These are phyloP conservation scores for Emergomyces africanus DNA, from an alignment of 2,329 filamentous ascomycete species.

Conservation along the genomic window DNA sequence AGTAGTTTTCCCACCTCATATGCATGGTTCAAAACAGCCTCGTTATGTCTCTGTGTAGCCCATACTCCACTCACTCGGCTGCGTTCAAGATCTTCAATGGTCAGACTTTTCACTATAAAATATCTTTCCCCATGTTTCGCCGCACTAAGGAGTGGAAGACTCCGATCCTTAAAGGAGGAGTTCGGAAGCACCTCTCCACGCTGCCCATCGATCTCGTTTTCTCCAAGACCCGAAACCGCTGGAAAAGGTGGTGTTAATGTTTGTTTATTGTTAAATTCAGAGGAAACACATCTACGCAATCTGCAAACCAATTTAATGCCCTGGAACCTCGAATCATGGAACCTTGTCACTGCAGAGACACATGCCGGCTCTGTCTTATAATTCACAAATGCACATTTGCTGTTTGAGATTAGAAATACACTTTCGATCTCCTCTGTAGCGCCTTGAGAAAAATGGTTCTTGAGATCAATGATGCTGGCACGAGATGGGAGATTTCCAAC, in stretches of 20 bases:
- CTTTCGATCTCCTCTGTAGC: conserved; percentile 67
- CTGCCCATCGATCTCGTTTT: background rate
- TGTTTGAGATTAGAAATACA: conserved; percentile 88
- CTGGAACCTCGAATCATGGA: conserved; percentile 85
- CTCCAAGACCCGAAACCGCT: conserved; percentile 2
- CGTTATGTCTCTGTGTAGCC: conserved; percentile 92
- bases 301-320: conserved; percentile 77
- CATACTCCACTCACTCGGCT: conserved; percentile 82
- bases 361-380: conserved; percentile 73
- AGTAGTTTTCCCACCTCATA: conserved; percentile 51
- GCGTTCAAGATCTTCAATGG: conserved; percentile 74
- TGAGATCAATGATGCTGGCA: conserved; percentile 69
- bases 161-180: background rate
- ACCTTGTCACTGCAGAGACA: conserved; percentile 60
- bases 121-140: conserved; percentile 55
- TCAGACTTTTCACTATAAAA: conserved; percentile 88
- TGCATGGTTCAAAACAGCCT: conserved; percentile 67
- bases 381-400: conserved; percentile 95
- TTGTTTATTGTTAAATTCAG: conserved; percentile 46
- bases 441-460: conserved; percentile 77
- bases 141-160: conserved; percentile 4
- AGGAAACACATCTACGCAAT: conserved; percentile 44
- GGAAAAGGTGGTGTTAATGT: conserved; percentile 30
- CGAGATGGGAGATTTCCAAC: conserved; percentile 85
- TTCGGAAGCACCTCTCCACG: background rate